Evolutionary conservation across 768 basidiomycete species (phyloP).

Genomic region (Mycena rosella): DNA sequence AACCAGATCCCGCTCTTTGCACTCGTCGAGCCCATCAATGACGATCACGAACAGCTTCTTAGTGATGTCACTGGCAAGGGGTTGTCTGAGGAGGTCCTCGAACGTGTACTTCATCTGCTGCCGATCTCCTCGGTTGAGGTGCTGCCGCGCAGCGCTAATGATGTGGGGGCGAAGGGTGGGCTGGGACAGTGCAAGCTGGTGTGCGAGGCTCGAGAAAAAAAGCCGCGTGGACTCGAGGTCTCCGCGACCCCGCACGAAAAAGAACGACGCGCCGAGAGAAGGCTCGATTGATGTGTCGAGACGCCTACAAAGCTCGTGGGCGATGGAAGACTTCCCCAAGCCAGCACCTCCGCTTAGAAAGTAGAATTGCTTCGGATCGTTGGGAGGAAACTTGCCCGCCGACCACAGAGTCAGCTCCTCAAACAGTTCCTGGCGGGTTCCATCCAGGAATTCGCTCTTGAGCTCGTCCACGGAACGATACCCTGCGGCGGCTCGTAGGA

Average conservation of each 20-base stretch:
- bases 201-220: slow-evolving; percentile 13
- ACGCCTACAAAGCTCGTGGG: slow-evolving; percentile 11
- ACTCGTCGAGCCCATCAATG: too few species aligned
- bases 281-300: background rate
- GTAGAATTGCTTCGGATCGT: slow-evolving; percentile 1
- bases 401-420: slow-evolving; percentile 10
- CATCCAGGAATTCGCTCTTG: slow-evolving; percentile 3
- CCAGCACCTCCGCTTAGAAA: slow-evolving; percentile 19
- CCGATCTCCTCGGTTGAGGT: slow-evolving; percentile 4
- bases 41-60: background rate
- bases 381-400: background rate
- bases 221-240: slow-evolving; percentile 4
- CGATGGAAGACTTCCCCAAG: slow-evolving; percentile 18
- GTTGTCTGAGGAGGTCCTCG: slow-evolving; percentile 4
- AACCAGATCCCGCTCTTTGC: slow-evolving; percentile 11
- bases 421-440: slow-evolving; percentile 4
- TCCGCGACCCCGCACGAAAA: slow-evolving; percentile 12
- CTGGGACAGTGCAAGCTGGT: slow-evolving; percentile 9
- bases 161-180: slow-evolving; percentile 5
- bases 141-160: slow-evolving; percentile 2
- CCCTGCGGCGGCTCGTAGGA: background rate
- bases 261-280: slow-evolving; percentile 16
- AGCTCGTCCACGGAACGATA: slow-evolving; percentile 18
- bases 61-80: background rate
- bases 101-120: slow-evolving; percentile 16